Conservation (phyloP, 73 alveolate genomes). For the Blepharisma japonicum region DNA sequence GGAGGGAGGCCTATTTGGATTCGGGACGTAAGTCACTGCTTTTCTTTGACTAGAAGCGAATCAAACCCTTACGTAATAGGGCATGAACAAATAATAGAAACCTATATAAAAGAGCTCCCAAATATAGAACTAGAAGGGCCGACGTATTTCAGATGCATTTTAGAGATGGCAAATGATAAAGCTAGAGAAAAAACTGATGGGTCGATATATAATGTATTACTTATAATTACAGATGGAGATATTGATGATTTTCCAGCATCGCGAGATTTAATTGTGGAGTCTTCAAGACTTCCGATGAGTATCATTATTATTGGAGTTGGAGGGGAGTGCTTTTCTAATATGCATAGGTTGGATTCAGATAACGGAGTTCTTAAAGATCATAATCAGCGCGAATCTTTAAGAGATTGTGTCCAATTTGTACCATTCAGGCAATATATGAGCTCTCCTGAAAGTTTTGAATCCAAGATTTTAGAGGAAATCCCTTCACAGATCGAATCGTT, state of each 20-base stretch:
- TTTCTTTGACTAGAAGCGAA: background rate
- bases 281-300: slow-evolving; percentile 76
- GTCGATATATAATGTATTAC: slow-evolving; percentile 69
- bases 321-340: slow-evolving; percentile 64
- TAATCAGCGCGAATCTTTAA: slow-evolving; percentile 69
- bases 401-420: slow-evolving; percentile 85
- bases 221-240: slow-evolving; percentile 94
- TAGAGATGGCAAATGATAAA: slow-evolving; percentile 52
- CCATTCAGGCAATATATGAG: slow-evolving; percentile 61
- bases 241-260: slow-evolving; percentile 80
- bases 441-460: slow-evolving; percentile 68
- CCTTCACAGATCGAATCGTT: slow-evolving; percentile 61
- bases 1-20: slow-evolving; percentile 67
- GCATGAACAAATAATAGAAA: slow-evolving; percentile 57
- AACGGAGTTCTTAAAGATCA: slow-evolving; percentile 55
- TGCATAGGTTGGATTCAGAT: slow-evolving; percentile 90
- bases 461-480: slow-evolving; percentile 75
- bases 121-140: slow-evolving; percentile 70
- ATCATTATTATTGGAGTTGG: slow-evolving; percentile 88
- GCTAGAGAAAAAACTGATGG: slow-evolving; percentile 46
- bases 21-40: slow-evolving; percentile 48
- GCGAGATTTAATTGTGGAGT: slow-evolving; percentile 46
- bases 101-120: slow-evolving; percentile 53
- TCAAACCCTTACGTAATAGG: slow-evolving; percentile 24
- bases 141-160: slow-evolving; percentile 64